A percentile compares a stretch with the other conserved stretches of the same genome.
These are phyloP conservation scores for Aspergillus pseudoglaucus DNA, from an alignment of 2,329 filamentous ascomycete genomes.

Conservation along the genomic window DNA sequence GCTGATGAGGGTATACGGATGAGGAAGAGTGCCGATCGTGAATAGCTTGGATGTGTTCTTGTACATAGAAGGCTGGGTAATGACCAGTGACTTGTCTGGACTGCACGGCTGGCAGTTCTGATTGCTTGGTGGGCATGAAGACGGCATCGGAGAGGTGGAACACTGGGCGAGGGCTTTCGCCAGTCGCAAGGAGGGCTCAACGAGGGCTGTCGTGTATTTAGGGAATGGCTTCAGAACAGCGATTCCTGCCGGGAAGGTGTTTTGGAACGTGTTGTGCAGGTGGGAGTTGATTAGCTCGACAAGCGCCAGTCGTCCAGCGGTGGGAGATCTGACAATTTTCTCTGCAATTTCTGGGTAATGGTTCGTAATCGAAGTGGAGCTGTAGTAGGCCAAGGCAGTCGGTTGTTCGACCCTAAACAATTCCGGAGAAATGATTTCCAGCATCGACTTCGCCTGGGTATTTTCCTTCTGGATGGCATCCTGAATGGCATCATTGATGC, in stretches of 20 bases:
- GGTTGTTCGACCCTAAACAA: constrained; percentile 62
- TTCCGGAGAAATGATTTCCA: constrained; percentile 54
- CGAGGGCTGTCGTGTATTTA: constrained; percentile 65
- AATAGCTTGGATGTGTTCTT: constrained; percentile 67
- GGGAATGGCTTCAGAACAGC: constrained; percentile 73
- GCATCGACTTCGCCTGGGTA: constrained; percentile 55
- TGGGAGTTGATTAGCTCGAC: constrained; percentile 75
- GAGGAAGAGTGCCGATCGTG: constrained; percentile 80
- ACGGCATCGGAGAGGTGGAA: constrained; percentile 62
- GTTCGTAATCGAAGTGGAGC: constrained; percentile 52
- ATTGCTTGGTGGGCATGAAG: constrained; percentile 77
- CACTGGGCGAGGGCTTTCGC: constrained; percentile 72
- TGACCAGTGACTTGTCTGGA: constrained; percentile 55
- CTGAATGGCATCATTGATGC: constrained; percentile 59
- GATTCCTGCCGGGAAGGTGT: constrained; percentile 68
- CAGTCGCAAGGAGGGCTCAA: constrained; percentile 63
- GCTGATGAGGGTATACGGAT: constrained; percentile 76
- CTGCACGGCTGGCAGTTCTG: constrained; percentile 69
- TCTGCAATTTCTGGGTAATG: constrained; percentile 64
- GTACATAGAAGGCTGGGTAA: constrained; percentile 62
- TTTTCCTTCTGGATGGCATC: constrained; percentile 52
- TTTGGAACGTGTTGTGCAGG: constrained; percentile 79
- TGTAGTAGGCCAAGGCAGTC: constrained; percentile 72
- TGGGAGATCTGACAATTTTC: constrained; percentile 51
- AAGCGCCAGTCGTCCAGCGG: constrained; percentile 59